These are phyloP conservation scores for Colletotrichum caudatum DNA, from an alignment of 2,329 filamentous ascomycete genomes.

Conservation along the genomic window DNA sequence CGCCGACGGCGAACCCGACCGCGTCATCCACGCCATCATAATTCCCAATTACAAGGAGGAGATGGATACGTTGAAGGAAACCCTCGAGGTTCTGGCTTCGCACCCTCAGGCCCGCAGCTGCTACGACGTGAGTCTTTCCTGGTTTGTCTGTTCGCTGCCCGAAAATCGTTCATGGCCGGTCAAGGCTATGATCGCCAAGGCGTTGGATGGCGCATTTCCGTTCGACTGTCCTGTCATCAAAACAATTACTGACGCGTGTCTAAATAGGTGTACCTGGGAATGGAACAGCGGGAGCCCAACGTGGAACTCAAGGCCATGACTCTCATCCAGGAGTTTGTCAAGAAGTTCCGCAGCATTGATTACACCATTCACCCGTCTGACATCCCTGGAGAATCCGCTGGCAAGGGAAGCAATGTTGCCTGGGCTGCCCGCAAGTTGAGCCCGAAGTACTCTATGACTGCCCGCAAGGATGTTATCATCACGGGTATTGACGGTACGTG, in stretches of 20 bases:
- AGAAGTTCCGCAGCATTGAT: slow-evolving; percentile 74
- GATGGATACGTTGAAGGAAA: slow-evolving; percentile 74
- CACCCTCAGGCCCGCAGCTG: slow-evolving; percentile 72
- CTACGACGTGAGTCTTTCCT: slow-evolving; percentile 73
- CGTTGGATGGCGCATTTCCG: not conserved
- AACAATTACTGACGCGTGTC: slow-evolving; percentile 26
- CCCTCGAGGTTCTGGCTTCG: slow-evolving; percentile 75
- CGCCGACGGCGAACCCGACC: slow-evolving; percentile 55
- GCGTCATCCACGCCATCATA: slow-evolving; percentile 74
- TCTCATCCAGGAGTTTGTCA: slow-evolving; percentile 72
- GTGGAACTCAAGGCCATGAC: slow-evolving; percentile 71
- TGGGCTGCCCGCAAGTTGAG: slow-evolving; percentile 77
- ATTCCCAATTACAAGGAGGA: slow-evolving; percentile 83
- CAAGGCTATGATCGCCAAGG: not conserved
- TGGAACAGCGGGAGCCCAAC: slow-evolving; percentile 76
- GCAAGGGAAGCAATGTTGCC: slow-evolving; percentile 80
- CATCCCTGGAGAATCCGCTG: slow-evolving; percentile 75
- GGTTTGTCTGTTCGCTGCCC: not conserved
- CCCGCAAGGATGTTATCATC: slow-evolving; percentile 72
- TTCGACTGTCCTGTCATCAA: not conserved
- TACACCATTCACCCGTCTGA: slow-evolving; percentile 75
- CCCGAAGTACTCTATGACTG: slow-evolving; percentile 66
- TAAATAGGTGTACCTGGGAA: slow-evolving; percentile 74
- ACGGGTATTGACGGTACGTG: slow-evolving; percentile 79
- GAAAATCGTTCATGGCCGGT: not conserved